A percentile compares a stretch with the other conserved stretches of the same genome.
Conservation (phyloP, 176 grass and related monocot species). For the Carex scoparia region DNA sequence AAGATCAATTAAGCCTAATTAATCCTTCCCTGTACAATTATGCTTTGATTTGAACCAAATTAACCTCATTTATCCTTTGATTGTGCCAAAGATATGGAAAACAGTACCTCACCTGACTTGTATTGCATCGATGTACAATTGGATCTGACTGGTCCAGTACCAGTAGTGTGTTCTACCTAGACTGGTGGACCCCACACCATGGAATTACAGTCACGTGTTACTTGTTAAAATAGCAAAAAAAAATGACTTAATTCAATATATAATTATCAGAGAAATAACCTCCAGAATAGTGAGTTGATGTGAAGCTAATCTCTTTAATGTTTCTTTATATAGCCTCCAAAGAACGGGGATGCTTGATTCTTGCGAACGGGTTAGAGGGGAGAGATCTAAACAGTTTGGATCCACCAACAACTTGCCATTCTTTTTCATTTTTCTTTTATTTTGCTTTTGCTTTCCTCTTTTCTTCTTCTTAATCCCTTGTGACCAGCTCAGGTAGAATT, state of each 20-base stretch:
- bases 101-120: not conserved
- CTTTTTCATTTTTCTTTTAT: not conserved
- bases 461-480: constrained; percentile 7
- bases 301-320: not conserved
- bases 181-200: not conserved
- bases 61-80: not conserved
- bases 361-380: not conserved
- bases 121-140: not conserved
- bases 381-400: constrained; percentile 26
- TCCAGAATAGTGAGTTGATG: not conserved
- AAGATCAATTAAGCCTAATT: not conserved
- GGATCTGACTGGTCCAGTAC: not conserved
- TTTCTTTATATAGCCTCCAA: constrained; percentile 21
- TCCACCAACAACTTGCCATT: constrained; percentile 16
- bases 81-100: not conserved
- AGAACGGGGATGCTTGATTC: constrained; percentile 10
- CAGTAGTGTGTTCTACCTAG: not conserved
- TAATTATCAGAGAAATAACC: not conserved
- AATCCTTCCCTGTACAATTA: not conserved
- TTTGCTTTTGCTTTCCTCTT: not conserved
- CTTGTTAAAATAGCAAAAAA: not conserved
- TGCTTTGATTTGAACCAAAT: not conserved
- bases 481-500: constrained; percentile 13
- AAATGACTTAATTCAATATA: not conserved
- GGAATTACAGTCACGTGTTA: not conserved